Evolutionary conservation across 192 early-diverging fungal genomes (phyloP).

Genomic region (Lobosporangium transversale): DNA sequence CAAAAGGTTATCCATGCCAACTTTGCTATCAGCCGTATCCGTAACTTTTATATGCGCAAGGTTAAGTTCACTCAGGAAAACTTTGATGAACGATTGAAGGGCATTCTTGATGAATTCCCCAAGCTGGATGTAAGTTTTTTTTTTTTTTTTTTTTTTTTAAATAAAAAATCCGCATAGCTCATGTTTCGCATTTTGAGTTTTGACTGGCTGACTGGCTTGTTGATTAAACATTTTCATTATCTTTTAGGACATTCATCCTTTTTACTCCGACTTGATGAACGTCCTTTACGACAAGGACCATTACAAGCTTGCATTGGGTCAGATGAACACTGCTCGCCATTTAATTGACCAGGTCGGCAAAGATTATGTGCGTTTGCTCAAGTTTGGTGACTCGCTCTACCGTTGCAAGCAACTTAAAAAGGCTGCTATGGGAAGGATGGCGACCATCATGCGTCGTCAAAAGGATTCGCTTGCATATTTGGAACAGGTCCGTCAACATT

Average conservation of each 20-base stretch:
- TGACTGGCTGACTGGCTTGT: no score
- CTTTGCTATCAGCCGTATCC: conserved; percentile 97
- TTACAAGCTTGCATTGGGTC: conserved; percentile 98
- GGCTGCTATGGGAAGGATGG: conserved; percentile 98
- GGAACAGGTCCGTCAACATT: conserved; percentile 99
- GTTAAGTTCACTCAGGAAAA: conserved; percentile 98
- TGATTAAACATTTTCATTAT: no score
- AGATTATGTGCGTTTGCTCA: conserved; percentile 96
- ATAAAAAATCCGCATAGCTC: conserved; percentile 85
- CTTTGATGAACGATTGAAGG: conserved; percentile 96
- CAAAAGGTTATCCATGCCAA: conserved; percentile 86
- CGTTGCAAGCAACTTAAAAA: conserved; percentile 99
- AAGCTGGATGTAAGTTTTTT: conserved; percentile 93
- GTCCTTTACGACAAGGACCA: conserved; percentile 99
- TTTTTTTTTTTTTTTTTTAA: neutral
- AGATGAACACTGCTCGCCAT: conserved; percentile 97
- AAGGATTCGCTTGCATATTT: conserved; percentile 97
- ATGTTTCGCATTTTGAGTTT: no score
- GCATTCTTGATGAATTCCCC: conserved; percentile 95
- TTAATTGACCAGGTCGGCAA: conserved; percentile 97
- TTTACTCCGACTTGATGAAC: conserved; percentile 99
- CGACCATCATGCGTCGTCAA: conserved; percentile 98
- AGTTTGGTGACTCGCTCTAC: conserved; percentile 99
- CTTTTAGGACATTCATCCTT: conserved; percentile 95
- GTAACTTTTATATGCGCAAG: conserved; percentile 99